These are phyloP conservation scores for Vitis amurensis DNA, from an alignment of 164 flowering plant species.

Conservation along the genomic window DNA sequence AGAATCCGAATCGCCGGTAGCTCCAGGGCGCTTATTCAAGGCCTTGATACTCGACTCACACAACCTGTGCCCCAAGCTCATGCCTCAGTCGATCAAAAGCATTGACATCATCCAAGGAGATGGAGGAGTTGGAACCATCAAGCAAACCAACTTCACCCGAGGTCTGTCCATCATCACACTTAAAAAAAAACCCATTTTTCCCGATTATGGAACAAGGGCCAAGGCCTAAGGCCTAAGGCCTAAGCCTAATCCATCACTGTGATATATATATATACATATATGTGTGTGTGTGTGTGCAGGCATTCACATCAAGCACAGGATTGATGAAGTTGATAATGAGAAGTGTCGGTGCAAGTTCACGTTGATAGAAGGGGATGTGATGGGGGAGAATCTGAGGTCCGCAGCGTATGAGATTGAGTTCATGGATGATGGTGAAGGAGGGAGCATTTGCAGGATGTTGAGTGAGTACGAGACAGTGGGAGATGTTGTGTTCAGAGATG, in stretches of 20 bases:
- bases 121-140: background rate
- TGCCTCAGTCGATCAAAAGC: background rate
- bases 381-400: background rate
- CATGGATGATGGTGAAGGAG: background rate
- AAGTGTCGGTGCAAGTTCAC: background rate
- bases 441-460: conserved; percentile 3
- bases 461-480: conserved; percentile 3
- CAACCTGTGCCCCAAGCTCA: background rate
- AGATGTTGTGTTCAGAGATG: conserved; percentile 4
- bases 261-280: too few species aligned
- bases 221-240: too few species aligned
- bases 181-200: too few species aligned
- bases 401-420: background rate
- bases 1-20: background rate
- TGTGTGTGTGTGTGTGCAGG: background rate
- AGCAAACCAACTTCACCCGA: background rate
- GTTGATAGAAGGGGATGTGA: background rate
- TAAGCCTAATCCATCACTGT: too few species aligned
- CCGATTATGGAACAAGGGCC: too few species aligned
- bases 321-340: background rate
- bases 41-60: background rate
- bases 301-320: background rate
- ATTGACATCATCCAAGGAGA: background rate
- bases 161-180: background rate
- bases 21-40: background rate